Evolutionary conservation across 768 basidiomycete species (phyloP).

Genomic region (Dioszegia crocea): DNA sequence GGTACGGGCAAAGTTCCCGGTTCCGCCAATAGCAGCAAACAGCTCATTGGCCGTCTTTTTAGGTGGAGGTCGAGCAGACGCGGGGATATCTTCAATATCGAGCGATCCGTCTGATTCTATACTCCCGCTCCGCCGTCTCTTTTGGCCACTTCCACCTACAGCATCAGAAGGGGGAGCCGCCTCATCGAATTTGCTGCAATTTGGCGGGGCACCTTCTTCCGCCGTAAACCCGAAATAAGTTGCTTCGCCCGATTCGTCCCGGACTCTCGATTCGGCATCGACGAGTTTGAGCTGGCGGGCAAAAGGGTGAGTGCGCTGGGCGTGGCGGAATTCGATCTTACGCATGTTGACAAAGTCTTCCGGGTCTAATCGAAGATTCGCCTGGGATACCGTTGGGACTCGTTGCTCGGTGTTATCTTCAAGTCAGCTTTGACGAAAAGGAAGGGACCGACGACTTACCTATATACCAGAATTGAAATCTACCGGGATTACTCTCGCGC

Average conservation of each 20-base stretch:
- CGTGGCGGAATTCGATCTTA: conserved; percentile 32
- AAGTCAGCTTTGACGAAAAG: neutral
- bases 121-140: neutral
- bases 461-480: conserved; percentile 46
- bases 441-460: conserved; percentile 19
- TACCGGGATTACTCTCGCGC: neutral
- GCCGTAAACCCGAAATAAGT: conserved; percentile 34
- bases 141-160: neutral
- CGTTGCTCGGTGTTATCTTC: neutral
- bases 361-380: conserved; percentile 33
- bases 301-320: conserved; percentile 35
- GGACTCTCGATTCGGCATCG: conserved; percentile 5
- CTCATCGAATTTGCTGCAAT: conserved; percentile 32
- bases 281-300: conserved; percentile 29
- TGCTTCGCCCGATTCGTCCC: conserved; percentile 10
- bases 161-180: no score
- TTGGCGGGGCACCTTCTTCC: conserved; percentile 41
- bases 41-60: neutral
- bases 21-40: neutral
- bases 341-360: conserved; percentile 33
- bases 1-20: neutral
- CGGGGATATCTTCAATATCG: neutral
- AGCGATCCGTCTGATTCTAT: neutral
- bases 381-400: conserved; percentile 10
- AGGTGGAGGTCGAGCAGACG: neutral